Percentiles rank a stretch among this genome's conserved stretches.
Evolutionary conservation across 345 rosid species (phyloP).

Genomic region (Heritiera fomes): DNA sequence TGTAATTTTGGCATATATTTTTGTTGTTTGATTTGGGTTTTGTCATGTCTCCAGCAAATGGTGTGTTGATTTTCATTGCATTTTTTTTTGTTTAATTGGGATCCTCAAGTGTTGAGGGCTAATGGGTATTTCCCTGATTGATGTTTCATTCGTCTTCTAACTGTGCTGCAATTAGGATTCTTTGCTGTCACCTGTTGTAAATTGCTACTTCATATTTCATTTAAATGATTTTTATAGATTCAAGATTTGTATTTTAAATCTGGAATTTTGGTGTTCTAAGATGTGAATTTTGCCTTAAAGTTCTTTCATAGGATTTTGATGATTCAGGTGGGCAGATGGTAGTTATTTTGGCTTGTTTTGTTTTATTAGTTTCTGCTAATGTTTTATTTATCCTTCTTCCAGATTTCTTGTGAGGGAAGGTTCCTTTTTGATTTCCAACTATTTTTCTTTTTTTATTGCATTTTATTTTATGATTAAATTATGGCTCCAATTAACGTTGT

Average conservation of each 20-base stretch:
- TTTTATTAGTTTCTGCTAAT: background rate
- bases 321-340: background rate
- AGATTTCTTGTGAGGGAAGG: background rate
- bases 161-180: background rate
- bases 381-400: background rate
- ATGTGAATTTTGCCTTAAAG: background rate
- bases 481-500: background rate
- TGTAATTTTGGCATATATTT: background rate
- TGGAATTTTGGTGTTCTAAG: background rate
- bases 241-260: background rate
- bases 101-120: background rate
- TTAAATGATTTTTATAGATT: background rate
- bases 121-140: slow-evolving; percentile 13
- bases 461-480: background rate
- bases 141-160: background rate
- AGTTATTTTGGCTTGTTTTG: background rate
- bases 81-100: background rate
- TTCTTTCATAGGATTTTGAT: background rate
- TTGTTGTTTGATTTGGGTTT: slow-evolving; percentile 3
- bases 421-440: background rate
- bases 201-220: background rate
- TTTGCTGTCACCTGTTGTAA: background rate
- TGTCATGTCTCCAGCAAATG: slow-evolving; percentile 1
- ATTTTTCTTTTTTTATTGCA: background rate
- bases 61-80: slow-evolving; percentile 4